Percentiles rank a stretch among this genome's conserved stretches.
These are phyloP conservation scores for Fusarium buxicola DNA, from an alignment of 2,329 filamentous ascomycete genomes.

Conservation along the genomic window DNA sequence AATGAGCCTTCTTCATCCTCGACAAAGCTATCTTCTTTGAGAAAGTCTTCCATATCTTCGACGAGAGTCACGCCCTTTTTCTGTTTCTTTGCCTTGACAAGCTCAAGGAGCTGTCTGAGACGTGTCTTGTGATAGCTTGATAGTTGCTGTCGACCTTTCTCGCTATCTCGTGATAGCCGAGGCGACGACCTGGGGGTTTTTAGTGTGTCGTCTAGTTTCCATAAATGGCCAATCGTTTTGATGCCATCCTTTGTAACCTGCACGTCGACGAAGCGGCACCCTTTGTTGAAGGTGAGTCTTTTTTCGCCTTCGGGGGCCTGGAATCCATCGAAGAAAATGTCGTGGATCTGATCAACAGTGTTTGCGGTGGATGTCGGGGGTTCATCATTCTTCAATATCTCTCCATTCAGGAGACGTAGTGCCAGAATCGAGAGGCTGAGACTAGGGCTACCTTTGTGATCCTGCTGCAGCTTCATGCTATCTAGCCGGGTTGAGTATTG, in stretches of 20 bases:
- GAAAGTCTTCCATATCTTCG: constrained; percentile 9
- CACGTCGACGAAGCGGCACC: constrained; percentile 42
- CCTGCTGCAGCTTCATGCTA: constrained; percentile 20
- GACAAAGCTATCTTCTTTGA: constrained; percentile 18
- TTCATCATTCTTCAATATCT: constrained; percentile 50
- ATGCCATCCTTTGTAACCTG: constrained; percentile 30
- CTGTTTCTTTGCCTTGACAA: constrained; percentile 6
- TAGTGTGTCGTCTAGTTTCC: constrained; percentile 39
- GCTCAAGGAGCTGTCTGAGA: constrained; percentile 27
- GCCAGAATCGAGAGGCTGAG: constrained; percentile 46
- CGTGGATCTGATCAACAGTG: constrained; percentile 20
- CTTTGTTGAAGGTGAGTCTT: constrained; percentile 43
- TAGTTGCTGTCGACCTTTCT: constrained; percentile 22
- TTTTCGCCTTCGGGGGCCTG: constrained; percentile 19
- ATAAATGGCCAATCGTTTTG: constrained; percentile 41
- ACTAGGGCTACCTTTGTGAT: constrained; percentile 4
- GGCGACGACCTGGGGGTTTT: constrained; percentile 24
- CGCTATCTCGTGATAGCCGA: constrained; percentile 14
- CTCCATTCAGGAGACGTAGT: constrained; percentile 48
- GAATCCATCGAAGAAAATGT: constrained; percentile 38
- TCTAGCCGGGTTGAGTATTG: constrained; percentile 46
- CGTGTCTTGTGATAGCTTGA: constrained; percentile 25
- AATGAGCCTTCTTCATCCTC: constrained; percentile 20
- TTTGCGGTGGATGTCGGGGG: not conserved
- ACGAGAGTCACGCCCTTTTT: not conserved